phyloP scores from a whole-genome alignment of 495 filamentous ascomycete genomes.

The Neurospora cerealis region DNA sequence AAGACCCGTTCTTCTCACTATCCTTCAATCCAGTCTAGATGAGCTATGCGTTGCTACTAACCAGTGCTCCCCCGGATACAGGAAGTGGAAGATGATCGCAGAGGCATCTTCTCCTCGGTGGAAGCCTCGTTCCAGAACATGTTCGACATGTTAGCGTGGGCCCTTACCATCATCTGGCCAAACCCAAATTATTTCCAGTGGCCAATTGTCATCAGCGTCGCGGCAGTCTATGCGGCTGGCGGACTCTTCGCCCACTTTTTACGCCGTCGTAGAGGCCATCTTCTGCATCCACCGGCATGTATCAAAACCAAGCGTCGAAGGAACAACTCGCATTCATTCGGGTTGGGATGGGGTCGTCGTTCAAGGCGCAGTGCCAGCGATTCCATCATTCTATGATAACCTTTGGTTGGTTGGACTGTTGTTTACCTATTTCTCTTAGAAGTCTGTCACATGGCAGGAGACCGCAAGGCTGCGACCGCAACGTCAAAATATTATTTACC shows the following conservation, averaged over 20 bases:
- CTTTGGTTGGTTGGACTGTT: neutral
- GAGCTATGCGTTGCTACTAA: neutral
- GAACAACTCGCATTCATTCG: neutral
- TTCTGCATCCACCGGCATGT: slow-evolving; percentile 36
- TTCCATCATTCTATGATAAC: neutral
- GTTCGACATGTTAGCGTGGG: slow-evolving; percentile 56
- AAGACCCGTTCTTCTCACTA: slow-evolving; percentile 4
- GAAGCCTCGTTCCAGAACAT: slow-evolving; percentile 54
- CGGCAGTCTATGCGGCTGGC: slow-evolving; percentile 39
- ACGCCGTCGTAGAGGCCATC: slow-evolving; percentile 48
- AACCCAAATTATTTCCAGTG: slow-evolving; percentile 49
- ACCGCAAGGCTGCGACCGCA: neutral
- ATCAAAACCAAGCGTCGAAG: neutral
- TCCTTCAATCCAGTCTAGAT: neutral
- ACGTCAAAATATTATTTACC: neutral
- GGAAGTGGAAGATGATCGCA: slow-evolving; percentile 37
- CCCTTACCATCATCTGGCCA: slow-evolving; percentile 49
- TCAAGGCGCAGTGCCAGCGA: neutral
- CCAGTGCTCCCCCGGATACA: slow-evolving; percentile 3
- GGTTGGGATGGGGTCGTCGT: neutral
- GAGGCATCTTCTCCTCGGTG: slow-evolving; percentile 51
- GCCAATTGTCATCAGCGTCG: slow-evolving; percentile 47
- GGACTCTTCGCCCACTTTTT: slow-evolving; percentile 47
- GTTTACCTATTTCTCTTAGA: neutral
- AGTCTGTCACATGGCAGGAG: neutral